These are phyloP conservation scores for Mimosa pudica DNA, from an alignment of 306 rosid genomes.

Conservation along the genomic window DNA sequence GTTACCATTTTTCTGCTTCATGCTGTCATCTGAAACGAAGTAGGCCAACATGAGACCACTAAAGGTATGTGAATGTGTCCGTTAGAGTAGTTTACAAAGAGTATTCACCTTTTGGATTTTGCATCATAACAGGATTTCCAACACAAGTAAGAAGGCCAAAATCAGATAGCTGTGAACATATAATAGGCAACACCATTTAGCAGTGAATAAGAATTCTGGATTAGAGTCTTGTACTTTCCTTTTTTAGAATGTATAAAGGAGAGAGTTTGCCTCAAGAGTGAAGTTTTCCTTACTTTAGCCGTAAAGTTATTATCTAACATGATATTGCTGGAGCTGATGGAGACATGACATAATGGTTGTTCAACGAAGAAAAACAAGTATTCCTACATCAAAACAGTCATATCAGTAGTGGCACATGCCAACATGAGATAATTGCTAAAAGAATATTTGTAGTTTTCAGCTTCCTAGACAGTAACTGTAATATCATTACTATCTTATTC, in stretches of 20 bases:
- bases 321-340: conserved; percentile 75
- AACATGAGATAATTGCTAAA: conserved; percentile 10
- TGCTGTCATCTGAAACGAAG: conserved; percentile 63
- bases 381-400: conserved; percentile 59
- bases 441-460: background rate
- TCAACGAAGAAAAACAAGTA: conserved; percentile 85
- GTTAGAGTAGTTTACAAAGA: conserved; percentile 15
- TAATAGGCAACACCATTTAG: conserved; percentile 22
- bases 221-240: conserved; percentile 21
- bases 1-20: conserved; percentile 54
- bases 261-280: conserved; percentile 25
- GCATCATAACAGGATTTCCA: conserved; percentile 38
- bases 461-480: background rate
- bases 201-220: conserved; percentile 5
- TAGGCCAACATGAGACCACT: conserved; percentile 26
- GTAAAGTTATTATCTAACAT: conserved; percentile 85
- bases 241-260: conserved; percentile 17
- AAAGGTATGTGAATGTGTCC: background rate
- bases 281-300: conserved; percentile 63
- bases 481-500: background rate
- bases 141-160: conserved; percentile 55
- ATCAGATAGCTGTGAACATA: conserved; percentile 71
- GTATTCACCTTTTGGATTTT: conserved; percentile 61
- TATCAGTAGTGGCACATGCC: conserved; percentile 2
- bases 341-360: conserved; percentile 73